Conservation (phyloP, 2,329 filamentous ascomycete species). For the Alternaria viburni region DNA sequence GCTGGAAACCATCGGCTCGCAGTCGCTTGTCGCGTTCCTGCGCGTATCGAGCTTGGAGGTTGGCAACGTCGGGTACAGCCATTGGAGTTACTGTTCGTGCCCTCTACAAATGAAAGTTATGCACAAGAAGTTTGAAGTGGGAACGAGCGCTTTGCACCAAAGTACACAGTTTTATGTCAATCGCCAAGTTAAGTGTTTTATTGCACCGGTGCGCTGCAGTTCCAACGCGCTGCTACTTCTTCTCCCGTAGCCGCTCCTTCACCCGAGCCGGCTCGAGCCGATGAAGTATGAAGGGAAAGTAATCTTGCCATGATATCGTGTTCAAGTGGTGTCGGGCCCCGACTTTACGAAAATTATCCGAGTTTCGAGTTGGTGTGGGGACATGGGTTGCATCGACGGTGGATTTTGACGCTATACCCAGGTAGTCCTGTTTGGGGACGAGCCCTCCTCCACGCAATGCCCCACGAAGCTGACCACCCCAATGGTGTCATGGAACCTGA, state of each 20-base stretch:
- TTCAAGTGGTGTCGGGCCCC: conserved; percentile 1
- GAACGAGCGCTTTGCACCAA: neutral
- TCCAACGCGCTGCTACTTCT: neutral
- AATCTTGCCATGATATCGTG: neutral
- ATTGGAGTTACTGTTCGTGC: neutral
- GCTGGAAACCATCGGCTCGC: conserved; percentile 1
- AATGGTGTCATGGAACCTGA: neutral
- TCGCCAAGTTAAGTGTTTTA: neutral
- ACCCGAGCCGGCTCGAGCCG: neutral
- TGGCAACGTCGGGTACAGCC: neutral
- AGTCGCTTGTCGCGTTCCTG: conserved; percentile 7
- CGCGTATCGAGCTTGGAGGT: conserved; percentile 2
- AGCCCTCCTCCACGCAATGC: neutral
- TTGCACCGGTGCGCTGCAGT: neutral
- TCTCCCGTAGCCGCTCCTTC: neutral
- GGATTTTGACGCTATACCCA: neutral
- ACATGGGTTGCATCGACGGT: neutral
- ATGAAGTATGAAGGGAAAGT: neutral
- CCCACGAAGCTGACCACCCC: neutral
- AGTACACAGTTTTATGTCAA: neutral
- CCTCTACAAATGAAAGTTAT: neutral
- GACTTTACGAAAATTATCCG: conserved; percentile 2
- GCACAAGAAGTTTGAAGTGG: neutral
- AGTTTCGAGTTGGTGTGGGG: neutral
- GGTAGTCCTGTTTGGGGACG: neutral